Percentiles rank a stretch among this genome's conserved stretches.
Conservation (phyloP, 2,329 filamentous ascomycete genomes). For the Cadophora malorum region DNA sequence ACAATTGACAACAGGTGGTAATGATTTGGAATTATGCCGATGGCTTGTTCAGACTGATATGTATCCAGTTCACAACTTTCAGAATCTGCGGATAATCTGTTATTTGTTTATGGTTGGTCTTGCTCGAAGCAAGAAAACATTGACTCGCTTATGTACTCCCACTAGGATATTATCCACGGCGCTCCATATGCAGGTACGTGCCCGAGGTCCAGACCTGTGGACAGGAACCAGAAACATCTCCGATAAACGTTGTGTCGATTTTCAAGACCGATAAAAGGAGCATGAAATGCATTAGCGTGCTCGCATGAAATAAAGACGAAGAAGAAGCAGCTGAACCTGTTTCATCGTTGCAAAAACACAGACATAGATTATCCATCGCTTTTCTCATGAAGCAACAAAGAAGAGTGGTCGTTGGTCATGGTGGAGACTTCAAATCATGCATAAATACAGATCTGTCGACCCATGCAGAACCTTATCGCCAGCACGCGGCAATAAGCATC, state of each 20-base stretch:
- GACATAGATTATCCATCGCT: background rate
- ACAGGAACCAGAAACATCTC: background rate
- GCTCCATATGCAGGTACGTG: background rate
- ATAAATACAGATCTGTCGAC: constrained; percentile 4
- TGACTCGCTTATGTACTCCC: background rate
- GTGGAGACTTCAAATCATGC: background rate
- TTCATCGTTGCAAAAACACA: too few relatives aligned
- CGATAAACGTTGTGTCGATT: background rate
- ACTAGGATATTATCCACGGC: background rate
- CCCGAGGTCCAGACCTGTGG: background rate
- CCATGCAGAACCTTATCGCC: constrained; percentile 11
- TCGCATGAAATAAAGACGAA: too few relatives aligned
- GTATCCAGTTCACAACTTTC: background rate
- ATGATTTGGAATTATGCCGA: background rate
- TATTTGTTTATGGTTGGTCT: background rate
- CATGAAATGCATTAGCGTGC: too few relatives aligned
- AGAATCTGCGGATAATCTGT: background rate
- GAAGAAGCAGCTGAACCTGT: too few relatives aligned
- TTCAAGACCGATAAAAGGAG: background rate
- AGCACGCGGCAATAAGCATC: constrained; percentile 1
- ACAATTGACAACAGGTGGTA: background rate
- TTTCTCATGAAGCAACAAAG: background rate
- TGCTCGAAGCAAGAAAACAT: background rate
- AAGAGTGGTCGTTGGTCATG: background rate
- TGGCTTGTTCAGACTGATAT: background rate